phyloP scores from a whole-genome alignment of 768 basidiomycete genomes.

The Gymnopilus dilepis region DNA sequence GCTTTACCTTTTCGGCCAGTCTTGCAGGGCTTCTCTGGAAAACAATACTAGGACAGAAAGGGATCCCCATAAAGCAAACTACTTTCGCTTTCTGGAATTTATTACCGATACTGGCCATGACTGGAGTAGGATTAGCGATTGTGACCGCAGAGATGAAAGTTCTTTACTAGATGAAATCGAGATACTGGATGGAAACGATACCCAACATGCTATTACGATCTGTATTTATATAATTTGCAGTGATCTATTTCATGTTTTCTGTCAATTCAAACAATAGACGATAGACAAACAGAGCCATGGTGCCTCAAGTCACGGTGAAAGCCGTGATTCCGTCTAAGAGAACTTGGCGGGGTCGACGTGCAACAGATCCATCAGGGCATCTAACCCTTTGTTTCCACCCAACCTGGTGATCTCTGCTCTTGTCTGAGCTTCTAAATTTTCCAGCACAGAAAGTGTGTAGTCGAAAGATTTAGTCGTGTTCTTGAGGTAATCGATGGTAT shows the following conservation, averaged over 20 bases:
- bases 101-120: conserved; percentile 68
- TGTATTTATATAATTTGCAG: conserved; percentile 1
- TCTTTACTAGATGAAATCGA: conserved; percentile 20
- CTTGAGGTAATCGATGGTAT: conserved; percentile 80
- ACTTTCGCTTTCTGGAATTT: conserved; percentile 79
- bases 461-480: conserved; percentile 83
- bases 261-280: neutral
- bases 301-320: too few species aligned
- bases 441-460: conserved; percentile 79
- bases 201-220: neutral
- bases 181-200: neutral
- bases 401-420: conserved; percentile 69
- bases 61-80: conserved; percentile 57
- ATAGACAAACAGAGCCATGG: neutral
- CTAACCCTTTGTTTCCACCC: conserved; percentile 76
- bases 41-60: conserved; percentile 74
- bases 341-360: conserved; percentile 38
- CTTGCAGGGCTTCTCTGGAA: conserved; percentile 90
- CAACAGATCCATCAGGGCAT: conserved; percentile 60
- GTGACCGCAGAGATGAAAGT: conserved; percentile 81
- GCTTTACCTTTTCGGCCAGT: conserved; percentile 86
- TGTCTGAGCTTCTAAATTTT: conserved; percentile 69
- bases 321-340: neutral
- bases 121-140: conserved; percentile 66
- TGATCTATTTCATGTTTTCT: neutral